These are phyloP conservation scores for Pseudocercospora musae DNA, from an alignment of 2,329 filamentous ascomycete genomes.

Conservation along the genomic window DNA sequence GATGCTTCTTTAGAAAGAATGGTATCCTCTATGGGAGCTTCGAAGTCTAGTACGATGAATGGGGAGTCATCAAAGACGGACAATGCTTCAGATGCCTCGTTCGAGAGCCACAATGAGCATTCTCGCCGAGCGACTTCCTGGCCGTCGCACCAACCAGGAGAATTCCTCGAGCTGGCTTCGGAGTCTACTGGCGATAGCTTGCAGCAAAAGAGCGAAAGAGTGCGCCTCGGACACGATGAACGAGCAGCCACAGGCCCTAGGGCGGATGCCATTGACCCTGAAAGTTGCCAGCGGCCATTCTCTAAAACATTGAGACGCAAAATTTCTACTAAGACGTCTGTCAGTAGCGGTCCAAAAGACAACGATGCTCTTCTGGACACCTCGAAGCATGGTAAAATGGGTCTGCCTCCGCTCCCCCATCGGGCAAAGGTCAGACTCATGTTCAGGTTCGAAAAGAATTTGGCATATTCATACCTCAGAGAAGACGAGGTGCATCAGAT, in stretches of 20 bases:
- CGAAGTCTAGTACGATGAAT: not conserved
- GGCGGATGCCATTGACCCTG: not conserved
- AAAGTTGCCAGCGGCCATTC: not conserved
- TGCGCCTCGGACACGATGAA: not conserved
- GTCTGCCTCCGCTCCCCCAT: not conserved
- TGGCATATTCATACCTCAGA: not conserved
- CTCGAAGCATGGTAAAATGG: not conserved
- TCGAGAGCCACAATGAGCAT: not conserved
- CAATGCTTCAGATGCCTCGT: not conserved
- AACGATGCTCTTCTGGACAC: not conserved
- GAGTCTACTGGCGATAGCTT: not conserved
- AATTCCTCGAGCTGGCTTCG: not conserved
- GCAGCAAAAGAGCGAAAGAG: not conserved
- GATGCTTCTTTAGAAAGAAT: not conserved
- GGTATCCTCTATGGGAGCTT: not conserved
- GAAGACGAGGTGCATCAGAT: not conserved
- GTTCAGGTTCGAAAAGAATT: not conserved
- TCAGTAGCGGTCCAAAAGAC: no score
- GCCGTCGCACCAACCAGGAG: not conserved
- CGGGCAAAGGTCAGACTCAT: not conserved
- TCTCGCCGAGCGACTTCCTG: not conserved
- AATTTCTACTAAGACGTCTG: not conserved
- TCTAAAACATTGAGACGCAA: not conserved
- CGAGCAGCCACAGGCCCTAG: not conserved
- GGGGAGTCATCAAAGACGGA: not conserved